A percentile compares a stretch with the other conserved stretches of the same genome.
Conservation (phyloP, 352 stramenopile genomes). For the Phytophthora litchii region DNA sequence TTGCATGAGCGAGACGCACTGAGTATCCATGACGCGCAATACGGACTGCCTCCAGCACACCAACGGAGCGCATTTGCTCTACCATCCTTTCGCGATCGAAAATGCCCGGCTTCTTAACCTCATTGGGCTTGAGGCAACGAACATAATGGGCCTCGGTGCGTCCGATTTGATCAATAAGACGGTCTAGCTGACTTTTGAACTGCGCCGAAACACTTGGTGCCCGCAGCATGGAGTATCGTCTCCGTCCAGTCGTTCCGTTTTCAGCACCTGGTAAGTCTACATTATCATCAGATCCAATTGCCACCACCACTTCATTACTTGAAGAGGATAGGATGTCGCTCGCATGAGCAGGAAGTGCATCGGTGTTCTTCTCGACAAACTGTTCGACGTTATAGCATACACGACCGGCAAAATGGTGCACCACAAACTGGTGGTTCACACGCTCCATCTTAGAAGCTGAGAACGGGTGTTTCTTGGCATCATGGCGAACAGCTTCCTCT, state of each 20-base stretch:
- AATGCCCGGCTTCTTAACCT: constrained; percentile 72
- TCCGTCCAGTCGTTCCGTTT: constrained; percentile 21
- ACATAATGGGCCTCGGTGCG: constrained; percentile 97
- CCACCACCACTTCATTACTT: constrained; percentile 67
- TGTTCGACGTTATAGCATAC: constrained; percentile 82
- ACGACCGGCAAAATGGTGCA: constrained; percentile 81
- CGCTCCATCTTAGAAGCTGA: constrained; percentile 85
- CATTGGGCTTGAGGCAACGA: constrained; percentile 99
- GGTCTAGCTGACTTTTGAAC: constrained; percentile 94
- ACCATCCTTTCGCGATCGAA: constrained; percentile 92
- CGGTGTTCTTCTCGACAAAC: constrained; percentile 90
- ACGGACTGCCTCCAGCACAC: constrained; percentile 95
- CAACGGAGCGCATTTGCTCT: constrained; percentile 97
- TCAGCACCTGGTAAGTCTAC: constrained; percentile 39
- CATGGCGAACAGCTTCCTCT: constrained; percentile 36
- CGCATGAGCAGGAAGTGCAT: constrained; percentile 72
- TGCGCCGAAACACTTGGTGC: constrained; percentile 87
- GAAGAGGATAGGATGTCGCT: constrained; percentile 58
- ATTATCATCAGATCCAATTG: constrained; percentile 60
- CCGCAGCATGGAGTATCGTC: constrained; percentile 60
- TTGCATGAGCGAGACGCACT: constrained; percentile 92
- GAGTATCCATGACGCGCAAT: constrained; percentile 96
- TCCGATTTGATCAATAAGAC: constrained; percentile 94
- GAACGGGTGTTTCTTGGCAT: constrained; percentile 57
- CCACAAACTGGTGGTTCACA: constrained; percentile 82